Conservation (phyloP, 768 basidiomycete genomes). For the Rhizopogon roseolus region DNA sequence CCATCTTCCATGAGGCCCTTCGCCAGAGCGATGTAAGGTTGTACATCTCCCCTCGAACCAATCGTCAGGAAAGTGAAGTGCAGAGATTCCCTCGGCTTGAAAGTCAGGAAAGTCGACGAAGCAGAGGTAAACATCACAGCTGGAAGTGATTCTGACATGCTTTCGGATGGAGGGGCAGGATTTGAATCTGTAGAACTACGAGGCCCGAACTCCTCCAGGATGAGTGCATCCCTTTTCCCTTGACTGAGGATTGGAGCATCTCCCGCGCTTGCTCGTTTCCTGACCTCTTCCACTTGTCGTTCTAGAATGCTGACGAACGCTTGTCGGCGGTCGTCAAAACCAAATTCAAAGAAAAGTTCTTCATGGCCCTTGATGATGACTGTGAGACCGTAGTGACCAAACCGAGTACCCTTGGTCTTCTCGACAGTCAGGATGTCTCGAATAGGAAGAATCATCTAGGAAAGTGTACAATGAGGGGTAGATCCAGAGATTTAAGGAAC, state of each 20-base stretch:
- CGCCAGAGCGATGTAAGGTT: slow-evolving; percentile 94
- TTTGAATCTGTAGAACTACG: slow-evolving; percentile 35
- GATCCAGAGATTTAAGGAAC: neutral
- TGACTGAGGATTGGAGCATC: slow-evolving; percentile 40
- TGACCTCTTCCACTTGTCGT: slow-evolving; percentile 72
- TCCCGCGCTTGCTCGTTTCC: slow-evolving; percentile 40
- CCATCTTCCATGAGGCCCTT: slow-evolving; percentile 90
- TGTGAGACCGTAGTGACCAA: slow-evolving; percentile 86
- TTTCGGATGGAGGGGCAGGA: slow-evolving; percentile 45
- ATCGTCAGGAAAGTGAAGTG: slow-evolving; percentile 95
- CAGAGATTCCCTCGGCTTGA: slow-evolving; percentile 82
- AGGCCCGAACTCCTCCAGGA: slow-evolving; percentile 81
- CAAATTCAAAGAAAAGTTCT: slow-evolving; percentile 96
- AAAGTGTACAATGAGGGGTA: slow-evolving; percentile 2
- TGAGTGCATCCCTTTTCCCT: slow-evolving; percentile 67
- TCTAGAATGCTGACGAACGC: slow-evolving; percentile 75
- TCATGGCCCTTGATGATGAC: slow-evolving; percentile 94
- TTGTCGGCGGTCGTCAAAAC: slow-evolving; percentile 71
- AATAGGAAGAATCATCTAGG: slow-evolving; percentile 91
- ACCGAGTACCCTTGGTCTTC: slow-evolving; percentile 80
- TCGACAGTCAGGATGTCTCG: slow-evolving; percentile 83
- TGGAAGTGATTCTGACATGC: slow-evolving; percentile 65
- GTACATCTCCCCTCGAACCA: slow-evolving; percentile 94
- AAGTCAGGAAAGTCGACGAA: slow-evolving; percentile 95
- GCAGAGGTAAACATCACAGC: slow-evolving; percentile 96